Evolutionary conservation across 225 moss, liverwort and hornwort species (phyloP).

Genomic region (Bryoerythrophyllum caledonicum): DNA sequence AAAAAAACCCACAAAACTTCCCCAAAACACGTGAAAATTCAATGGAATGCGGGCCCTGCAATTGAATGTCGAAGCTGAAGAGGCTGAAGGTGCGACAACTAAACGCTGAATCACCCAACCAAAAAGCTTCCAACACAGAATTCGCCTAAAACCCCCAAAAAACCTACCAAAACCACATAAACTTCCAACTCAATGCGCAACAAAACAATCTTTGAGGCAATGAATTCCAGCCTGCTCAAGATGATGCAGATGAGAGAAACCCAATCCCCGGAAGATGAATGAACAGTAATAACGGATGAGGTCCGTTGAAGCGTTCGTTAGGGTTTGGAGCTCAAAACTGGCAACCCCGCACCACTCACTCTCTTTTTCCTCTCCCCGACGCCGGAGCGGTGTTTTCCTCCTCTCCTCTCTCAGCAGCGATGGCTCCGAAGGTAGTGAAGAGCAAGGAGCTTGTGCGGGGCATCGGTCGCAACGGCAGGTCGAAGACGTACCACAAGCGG

Average conservation of each 20-base stretch:
- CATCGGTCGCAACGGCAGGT: slow-evolving; percentile 62
- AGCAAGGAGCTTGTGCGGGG: slow-evolving; percentile 70
- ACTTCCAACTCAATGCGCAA: too few relatives aligned
- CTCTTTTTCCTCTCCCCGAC: background rate
- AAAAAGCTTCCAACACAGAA: too few relatives aligned
- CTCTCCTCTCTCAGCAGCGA: background rate
- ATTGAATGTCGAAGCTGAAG: too few relatives aligned
- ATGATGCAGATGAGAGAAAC: background rate
- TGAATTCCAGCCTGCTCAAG: background rate
- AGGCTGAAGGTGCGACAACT: too few relatives aligned
- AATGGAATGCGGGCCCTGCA: too few relatives aligned
- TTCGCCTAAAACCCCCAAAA: too few relatives aligned
- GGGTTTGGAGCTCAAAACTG: slow-evolving; percentile 20
- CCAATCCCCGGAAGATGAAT: background rate
- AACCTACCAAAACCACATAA: too few relatives aligned
- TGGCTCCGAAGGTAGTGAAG: slow-evolving; percentile 41
- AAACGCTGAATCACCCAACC: too few relatives aligned
- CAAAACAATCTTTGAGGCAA: background rate
- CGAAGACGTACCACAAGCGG: slow-evolving; percentile 70
- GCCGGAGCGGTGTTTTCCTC: background rate
- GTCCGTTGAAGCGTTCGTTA: slow-evolving; percentile 2
- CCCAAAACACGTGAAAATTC: background rate
- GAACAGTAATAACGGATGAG: background rate
- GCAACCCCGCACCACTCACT: too few relatives aligned
- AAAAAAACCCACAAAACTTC: background rate